Percentiles rank a stretch among this genome's conserved stretches.
Evolutionary conservation across 352 stramenopile genomes (phyloP).

Genomic region (Globisporangium heterothallicum): DNA sequence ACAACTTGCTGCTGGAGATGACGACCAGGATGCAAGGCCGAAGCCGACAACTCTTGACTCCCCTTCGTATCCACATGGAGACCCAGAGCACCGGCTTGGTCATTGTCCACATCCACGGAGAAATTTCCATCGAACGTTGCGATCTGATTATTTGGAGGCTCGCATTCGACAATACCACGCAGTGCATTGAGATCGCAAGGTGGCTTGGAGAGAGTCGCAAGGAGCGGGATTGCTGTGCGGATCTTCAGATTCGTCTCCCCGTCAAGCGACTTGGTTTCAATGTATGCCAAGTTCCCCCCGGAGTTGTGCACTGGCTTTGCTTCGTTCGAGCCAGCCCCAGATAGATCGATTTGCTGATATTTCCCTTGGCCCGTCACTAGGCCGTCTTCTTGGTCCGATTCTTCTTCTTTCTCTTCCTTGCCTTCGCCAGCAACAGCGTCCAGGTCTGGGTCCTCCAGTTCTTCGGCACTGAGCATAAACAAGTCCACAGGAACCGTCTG

Average conservation of each 20-base stretch:
- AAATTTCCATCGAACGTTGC: conserved; percentile 78
- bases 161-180: conserved; percentile 57
- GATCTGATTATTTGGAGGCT: conserved; percentile 82
- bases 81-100: conserved; percentile 33
- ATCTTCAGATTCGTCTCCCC: conserved; percentile 86
- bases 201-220: conserved; percentile 27
- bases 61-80: conserved; percentile 8
- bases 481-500: conserved; percentile 68
- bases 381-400: conserved; percentile 6
- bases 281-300: conserved; percentile 57
- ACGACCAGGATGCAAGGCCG: neutral
- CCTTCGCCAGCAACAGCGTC: conserved; percentile 15
- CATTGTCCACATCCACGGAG: conserved; percentile 30
- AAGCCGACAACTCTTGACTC: neutral
- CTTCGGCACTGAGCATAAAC: conserved; percentile 56
- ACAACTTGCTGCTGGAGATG: conserved; percentile 23
- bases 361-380: conserved; percentile 2
- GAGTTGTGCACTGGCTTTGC: conserved; percentile 9
- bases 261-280: conserved; percentile 83
- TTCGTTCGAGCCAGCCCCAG: neutral
- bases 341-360: conserved; percentile 12
- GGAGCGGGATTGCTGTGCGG: conserved; percentile 55
- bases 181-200: conserved; percentile 35
- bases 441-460: conserved; percentile 40
- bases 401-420: conserved; percentile 1